phyloP scores from a whole-genome alignment of 2,329 filamentous ascomycete genomes.

The Penicillium crustosum region DNA sequence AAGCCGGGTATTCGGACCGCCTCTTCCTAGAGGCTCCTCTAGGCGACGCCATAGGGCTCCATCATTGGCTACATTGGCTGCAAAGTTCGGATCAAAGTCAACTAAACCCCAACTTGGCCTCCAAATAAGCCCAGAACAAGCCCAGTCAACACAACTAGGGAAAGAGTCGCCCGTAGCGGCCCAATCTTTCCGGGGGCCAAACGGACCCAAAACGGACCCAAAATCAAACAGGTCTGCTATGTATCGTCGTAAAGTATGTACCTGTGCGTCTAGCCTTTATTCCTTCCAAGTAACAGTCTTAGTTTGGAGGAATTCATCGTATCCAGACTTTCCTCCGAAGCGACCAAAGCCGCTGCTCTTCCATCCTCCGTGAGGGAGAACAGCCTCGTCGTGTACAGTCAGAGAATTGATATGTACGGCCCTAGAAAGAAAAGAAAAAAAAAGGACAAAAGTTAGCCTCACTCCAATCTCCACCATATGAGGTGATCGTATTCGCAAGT shows the following conservation, averaged over 20 bases:
- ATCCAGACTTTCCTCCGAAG: constrained; percentile 55
- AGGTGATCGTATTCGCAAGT: neutral
- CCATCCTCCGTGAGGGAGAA: constrained; percentile 64
- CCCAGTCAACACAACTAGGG: neutral
- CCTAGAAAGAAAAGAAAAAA: neutral
- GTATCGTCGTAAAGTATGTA: neutral
- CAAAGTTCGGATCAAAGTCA: neutral
- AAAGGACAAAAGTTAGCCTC: constrained; percentile 1
- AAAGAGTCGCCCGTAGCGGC: neutral
- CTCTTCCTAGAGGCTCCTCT: neutral
- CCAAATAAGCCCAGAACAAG: constrained; percentile 1
- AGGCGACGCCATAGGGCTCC: neutral
- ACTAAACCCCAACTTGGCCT: neutral
- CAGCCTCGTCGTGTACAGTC: constrained; percentile 64
- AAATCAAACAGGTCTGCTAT: neutral
- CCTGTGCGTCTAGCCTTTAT: constrained; percentile 16
- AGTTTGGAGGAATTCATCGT: constrained; percentile 62
- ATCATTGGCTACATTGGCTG: neutral
- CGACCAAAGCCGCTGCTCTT: constrained; percentile 58
- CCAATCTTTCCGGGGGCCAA: neutral
- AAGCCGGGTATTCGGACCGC: neutral
- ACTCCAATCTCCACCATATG: neutral
- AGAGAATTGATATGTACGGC: constrained; percentile 58
- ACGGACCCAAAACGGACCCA: neutral
- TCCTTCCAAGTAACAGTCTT: constrained; percentile 63